These are phyloP conservation scores for Reutealis trisperma DNA, from an alignment of 345 rosid genomes.

Conservation along the genomic window DNA sequence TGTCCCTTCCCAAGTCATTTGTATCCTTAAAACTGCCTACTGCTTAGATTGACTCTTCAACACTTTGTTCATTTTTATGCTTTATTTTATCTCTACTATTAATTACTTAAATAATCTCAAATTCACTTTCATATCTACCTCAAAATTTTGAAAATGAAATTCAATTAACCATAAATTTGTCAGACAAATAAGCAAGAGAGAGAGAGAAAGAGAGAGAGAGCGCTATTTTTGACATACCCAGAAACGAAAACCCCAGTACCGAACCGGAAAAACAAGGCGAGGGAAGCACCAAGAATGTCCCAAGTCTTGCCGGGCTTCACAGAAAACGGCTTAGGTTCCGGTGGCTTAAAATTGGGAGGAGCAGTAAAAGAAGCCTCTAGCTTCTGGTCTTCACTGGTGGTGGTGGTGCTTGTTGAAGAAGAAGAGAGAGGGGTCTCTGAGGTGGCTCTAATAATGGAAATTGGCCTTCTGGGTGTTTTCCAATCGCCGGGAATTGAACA, in stretches of 20 bases:
- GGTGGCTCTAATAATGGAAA: constrained; percentile 42
- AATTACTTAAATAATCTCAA: too few species aligned
- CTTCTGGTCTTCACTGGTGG: constrained; percentile 32
- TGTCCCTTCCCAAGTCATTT: background rate
- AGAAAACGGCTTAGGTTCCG: constrained; percentile 66
- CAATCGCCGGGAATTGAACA: constrained; percentile 29
- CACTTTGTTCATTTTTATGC: background rate
- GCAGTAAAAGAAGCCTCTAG: constrained; percentile 37
- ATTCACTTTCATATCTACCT: background rate
- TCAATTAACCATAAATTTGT: background rate
- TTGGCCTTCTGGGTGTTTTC: constrained; percentile 25
- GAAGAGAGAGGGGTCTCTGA: constrained; percentile 35
- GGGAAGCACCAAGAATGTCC: constrained; percentile 69
- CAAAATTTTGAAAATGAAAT: background rate
- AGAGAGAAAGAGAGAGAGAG: background rate
- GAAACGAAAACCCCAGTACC: constrained; percentile 81
- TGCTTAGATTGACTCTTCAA: background rate
- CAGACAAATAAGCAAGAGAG: background rate
- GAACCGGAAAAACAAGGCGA: constrained; percentile 65
- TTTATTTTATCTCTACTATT: background rate
- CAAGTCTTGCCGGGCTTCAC: constrained; percentile 56
- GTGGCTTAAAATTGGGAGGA: constrained; percentile 68
- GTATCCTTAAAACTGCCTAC: background rate
- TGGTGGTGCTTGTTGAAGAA: constrained; percentile 33
- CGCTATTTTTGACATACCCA: constrained; percentile 45